Base-by-base conservation (phyloP, 352 stramenopile species). In the Achlya hypogyna region DNA sequence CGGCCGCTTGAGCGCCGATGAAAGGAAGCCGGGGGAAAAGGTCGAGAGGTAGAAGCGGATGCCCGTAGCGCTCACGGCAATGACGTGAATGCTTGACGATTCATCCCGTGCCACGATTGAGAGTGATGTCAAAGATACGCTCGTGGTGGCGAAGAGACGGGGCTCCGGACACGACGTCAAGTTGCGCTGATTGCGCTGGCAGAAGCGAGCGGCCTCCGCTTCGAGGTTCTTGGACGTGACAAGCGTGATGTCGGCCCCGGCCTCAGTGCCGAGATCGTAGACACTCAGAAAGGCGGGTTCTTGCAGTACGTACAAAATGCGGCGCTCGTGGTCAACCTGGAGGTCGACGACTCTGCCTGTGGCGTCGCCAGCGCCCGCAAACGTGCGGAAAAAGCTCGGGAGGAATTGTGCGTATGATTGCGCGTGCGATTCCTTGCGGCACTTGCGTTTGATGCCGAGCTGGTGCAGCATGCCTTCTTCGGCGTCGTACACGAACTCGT, bases 11-110 rank as follows among this genome's bases (percentile, higher is more conserved):
- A 43, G 9, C 31, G 75, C 43, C 69, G 71, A 18, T 69, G 72
- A 62, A 76, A 84, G 38, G 73, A 43, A 67, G 9, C 79, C 74
- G 5, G 82, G 74, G n/a, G 86, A 89, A 53, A 97, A 87, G 0
- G 79, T 88, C 0, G 91, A 96, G 22, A 98, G 72, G 72, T 97
- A 98, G 52, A 98, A 97, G 45, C 95, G 85, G 40, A 98, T 87
- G n/a, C 93, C 93, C 51, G 94, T 96, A 6, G 88, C 91, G 6
- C 89, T 96, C 14, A 98, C 75, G 14, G 90, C 93, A 9, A 98
- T 81, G n/a, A 98, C 77, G 34, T 86, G 96, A n/a, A 98, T 79
- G 14, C 87, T 81, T 53, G 84, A 78, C 18, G 84, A 93, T 65
- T 95, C 86, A 25, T 87, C 77, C 0, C 79, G 81, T 31, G 76